These are phyloP conservation scores for Hericium rajendrae DNA, from an alignment of 768 basidiomycete species.

Conservation along the genomic window DNA sequence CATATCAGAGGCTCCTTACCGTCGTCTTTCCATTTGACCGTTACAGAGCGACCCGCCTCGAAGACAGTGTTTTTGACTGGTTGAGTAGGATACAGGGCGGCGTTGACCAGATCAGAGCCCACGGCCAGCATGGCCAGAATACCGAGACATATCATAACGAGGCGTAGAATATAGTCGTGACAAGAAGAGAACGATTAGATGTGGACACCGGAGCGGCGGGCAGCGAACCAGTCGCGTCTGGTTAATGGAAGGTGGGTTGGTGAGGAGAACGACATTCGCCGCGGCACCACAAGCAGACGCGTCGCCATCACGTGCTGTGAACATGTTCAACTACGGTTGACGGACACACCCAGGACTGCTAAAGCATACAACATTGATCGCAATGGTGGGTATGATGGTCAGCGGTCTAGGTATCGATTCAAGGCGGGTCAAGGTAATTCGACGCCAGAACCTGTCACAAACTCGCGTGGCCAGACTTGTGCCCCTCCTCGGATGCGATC, in stretches of 20 bases:
- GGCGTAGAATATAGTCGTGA: neutral
- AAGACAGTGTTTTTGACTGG: conserved; percentile 3
- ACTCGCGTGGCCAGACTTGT: conserved; percentile 8
- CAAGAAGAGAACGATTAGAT: neutral
- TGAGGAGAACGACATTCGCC: neutral
- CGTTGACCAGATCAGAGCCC: neutral
- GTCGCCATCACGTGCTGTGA: neutral
- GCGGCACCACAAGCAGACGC: neutral
- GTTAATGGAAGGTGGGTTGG: neutral
- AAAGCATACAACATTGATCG: too few species aligned
- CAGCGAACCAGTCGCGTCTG: neutral
- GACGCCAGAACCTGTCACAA: neutral
- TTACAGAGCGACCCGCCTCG: neutral
- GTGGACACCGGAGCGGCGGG: neutral
- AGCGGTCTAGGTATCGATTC: too few species aligned
- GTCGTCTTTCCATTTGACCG: conserved; percentile 1
- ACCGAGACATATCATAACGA: neutral
- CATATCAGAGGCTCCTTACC: neutral
- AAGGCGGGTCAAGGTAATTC: neutral
- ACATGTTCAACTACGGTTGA: neutral
- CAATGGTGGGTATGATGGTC: too few species aligned
- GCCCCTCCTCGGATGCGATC: conserved; percentile 13
- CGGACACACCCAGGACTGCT: neutral
- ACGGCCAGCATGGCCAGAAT: neutral
- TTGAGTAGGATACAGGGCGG: neutral